Base-by-base conservation (phyloP, 257 asterid genomes). In the Avicennia marina region DNA sequence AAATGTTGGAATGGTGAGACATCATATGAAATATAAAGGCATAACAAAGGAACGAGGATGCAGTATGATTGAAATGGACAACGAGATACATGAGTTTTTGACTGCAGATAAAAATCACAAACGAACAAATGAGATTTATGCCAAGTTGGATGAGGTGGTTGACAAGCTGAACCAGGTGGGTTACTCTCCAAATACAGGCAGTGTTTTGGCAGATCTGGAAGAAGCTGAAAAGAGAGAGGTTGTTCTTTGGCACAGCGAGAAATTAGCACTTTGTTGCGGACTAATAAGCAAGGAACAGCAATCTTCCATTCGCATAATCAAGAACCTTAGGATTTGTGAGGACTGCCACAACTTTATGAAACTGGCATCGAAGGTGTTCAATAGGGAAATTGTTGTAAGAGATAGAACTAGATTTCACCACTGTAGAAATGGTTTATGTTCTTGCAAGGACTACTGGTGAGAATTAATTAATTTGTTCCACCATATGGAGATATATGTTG, bases 331-430 rank as follows among this genome's bases (percentile, higher is more conserved):
- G 69, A 77, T 85, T 17, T 85, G 94, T 26, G 85, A 81, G 27
- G 94, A 85, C 51, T 85, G 94, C 66, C 90, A 85, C 36, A 70
- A 74, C 60, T 84, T 84, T 43, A 77, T 84, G 90, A 84, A 81
- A 72, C 12, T 78, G 75, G 85, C 83, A 7, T 79, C 94, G 1
- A 78, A 70, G 68, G 90, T 59, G 11, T 81, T 69, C 4, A 73
- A 58, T 33, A 68, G 42, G 63, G 79, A 81, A 64, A 84, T 84
- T 20, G 67, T 84, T 13, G 68, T 84, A 11, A 84, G 94, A 68
- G 94, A 84, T 68, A 78, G 94, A 58, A 81, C 66, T 34, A 84
- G 94, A 50, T 84, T 84, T 76, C 94, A 84, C 54, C 90, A 72
- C 15, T 84, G 78, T 65, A 68, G 67, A 60, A 75, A 75, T 63